Conservation (phyloP, 495 filamentous ascomycete species). For the Delitschia confertaspora region DNA sequence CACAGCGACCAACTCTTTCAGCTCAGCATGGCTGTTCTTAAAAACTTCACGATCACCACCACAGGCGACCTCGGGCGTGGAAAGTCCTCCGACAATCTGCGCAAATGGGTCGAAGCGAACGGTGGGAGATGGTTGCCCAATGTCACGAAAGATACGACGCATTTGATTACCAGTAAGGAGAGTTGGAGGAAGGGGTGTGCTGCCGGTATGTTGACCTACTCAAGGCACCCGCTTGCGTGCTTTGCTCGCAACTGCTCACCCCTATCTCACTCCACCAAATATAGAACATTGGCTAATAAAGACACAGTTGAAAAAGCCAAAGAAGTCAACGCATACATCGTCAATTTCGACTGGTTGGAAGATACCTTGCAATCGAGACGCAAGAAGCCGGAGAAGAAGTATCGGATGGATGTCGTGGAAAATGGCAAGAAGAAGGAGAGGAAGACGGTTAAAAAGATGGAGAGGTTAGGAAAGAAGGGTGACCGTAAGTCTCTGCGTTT, state of each 20-base stretch:
- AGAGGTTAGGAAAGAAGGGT: constrained; percentile 4
- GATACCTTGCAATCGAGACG: constrained; percentile 39
- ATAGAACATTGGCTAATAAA: no score
- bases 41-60: constrained; percentile 30
- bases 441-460: constrained; percentile 27
- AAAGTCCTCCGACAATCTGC: constrained; percentile 38
- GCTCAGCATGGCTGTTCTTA: constrained; percentile 26
- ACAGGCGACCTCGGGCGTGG: constrained; percentile 40
- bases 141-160: constrained; percentile 41
- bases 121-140: constrained; percentile 42
- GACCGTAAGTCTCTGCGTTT: constrained; percentile 12
- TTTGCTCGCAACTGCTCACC: no score
- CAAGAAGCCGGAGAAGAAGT: constrained; percentile 39
- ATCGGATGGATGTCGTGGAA: constrained; percentile 38
- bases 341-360: constrained; percentile 55
- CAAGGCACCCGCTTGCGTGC: no score
- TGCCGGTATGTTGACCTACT: constrained; percentile 37
- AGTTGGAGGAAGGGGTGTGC: constrained; percentile 40
- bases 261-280: no score
- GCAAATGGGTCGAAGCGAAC: constrained; percentile 46
- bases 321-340: constrained; percentile 41
- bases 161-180: constrained; percentile 49
- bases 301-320: constrained; percentile 31
- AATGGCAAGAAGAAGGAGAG: constrained; percentile 29
- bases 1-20: background rate